phyloP scores from a whole-genome alignment of 208 protist genomes.

The Leishmania arabica region DNA sequence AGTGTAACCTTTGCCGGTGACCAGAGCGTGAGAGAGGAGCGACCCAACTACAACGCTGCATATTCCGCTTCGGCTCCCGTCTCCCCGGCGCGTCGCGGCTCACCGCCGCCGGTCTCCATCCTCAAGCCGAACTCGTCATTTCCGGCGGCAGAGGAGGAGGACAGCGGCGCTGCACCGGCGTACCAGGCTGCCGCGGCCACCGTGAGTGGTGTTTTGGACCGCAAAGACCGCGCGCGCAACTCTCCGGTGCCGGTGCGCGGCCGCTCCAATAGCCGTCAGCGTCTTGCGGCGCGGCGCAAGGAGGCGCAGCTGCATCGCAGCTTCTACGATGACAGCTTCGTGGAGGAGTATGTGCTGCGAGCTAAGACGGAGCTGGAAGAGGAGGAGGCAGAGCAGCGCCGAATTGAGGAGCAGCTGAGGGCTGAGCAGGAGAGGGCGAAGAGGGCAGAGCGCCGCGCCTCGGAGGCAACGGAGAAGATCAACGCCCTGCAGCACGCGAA shows the following conservation, averaged over 20 bases:
- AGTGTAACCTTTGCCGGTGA: constrained; percentile 83
- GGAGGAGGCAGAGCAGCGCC: constrained; percentile 37
- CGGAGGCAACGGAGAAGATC: constrained; percentile 54
- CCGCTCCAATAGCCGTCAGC: constrained; percentile 83
- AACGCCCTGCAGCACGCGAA: constrained; percentile 74
- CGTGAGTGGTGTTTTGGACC: constrained; percentile 5
- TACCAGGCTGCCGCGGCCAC: constrained; percentile 10
- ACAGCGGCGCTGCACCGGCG: constrained; percentile 18
- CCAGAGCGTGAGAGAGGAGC: constrained; percentile 65
- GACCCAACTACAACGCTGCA: constrained; percentile 63
- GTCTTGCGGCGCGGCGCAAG: constrained; percentile 60
- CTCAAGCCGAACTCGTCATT: constrained; percentile 47
- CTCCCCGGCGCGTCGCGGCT: constrained; percentile 42
- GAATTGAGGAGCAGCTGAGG: constrained; percentile 21
- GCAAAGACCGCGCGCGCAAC: constrained; percentile 9
- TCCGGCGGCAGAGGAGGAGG: constrained; percentile 22
- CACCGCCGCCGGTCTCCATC: constrained; percentile 58
- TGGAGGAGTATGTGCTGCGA: constrained; percentile 84
- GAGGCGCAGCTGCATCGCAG: constrained; percentile 83
- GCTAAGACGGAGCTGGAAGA: constrained; percentile 43
- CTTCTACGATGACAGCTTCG: constrained; percentile 92
- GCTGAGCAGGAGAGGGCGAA: constrained; percentile 38
- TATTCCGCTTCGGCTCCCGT: constrained; percentile 46
- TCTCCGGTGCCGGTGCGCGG: constrained; percentile 43
- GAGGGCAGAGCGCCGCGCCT: constrained; percentile 41